These are phyloP conservation scores for Didymella pinodella DNA, from an alignment of 2,329 filamentous ascomycete species.

Conservation along the genomic window DNA sequence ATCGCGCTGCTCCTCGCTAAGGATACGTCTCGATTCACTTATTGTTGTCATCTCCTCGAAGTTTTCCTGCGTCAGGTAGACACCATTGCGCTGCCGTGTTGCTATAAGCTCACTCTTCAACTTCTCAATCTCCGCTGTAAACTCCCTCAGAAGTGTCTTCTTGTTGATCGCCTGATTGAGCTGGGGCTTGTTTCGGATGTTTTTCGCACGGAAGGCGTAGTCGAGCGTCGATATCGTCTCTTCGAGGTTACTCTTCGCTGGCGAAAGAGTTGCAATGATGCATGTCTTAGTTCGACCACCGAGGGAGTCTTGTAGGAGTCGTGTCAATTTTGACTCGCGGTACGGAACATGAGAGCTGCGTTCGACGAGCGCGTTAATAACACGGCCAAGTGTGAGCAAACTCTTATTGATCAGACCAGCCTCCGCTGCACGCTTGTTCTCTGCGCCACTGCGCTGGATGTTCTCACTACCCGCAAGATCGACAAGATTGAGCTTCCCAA, in stretches of 20 bases:
- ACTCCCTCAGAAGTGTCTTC: conserved; percentile 88
- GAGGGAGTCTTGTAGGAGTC: conserved; percentile 93
- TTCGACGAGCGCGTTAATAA: conserved; percentile 97
- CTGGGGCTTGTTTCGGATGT: conserved; percentile 97
- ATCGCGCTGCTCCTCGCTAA: conserved; percentile 89
- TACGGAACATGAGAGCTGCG: conserved; percentile 87
- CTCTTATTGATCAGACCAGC: conserved; percentile 99
- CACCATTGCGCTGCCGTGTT: conserved; percentile 90
- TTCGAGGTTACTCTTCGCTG: conserved; percentile 92
- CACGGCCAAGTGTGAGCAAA: conserved; percentile 88
- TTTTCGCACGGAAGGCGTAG: conserved; percentile 97
- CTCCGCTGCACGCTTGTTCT: conserved; percentile 96
- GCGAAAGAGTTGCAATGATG: conserved; percentile 96
- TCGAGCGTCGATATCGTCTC: conserved; percentile 98
- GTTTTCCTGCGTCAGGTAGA: conserved; percentile 87
- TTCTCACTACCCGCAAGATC: conserved; percentile 98
- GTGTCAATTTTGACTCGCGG: conserved; percentile 94
- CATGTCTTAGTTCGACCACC: conserved; percentile 97
- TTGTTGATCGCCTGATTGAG: conserved; percentile 92
- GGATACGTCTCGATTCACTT: conserved; percentile 88
- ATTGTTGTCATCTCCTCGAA: conserved; percentile 92
- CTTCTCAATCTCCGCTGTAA: conserved; percentile 91
- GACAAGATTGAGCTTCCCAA: conserved; percentile 94
- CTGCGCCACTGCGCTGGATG: conserved; percentile 93
- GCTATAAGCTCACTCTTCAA: conserved; percentile 93